A percentile compares a stretch with the other conserved stretches of the same genome.
Evolutionary conservation across 2,329 filamentous ascomycete genomes (phyloP).

Genomic region (Penicillium fuscoglaucum): DNA sequence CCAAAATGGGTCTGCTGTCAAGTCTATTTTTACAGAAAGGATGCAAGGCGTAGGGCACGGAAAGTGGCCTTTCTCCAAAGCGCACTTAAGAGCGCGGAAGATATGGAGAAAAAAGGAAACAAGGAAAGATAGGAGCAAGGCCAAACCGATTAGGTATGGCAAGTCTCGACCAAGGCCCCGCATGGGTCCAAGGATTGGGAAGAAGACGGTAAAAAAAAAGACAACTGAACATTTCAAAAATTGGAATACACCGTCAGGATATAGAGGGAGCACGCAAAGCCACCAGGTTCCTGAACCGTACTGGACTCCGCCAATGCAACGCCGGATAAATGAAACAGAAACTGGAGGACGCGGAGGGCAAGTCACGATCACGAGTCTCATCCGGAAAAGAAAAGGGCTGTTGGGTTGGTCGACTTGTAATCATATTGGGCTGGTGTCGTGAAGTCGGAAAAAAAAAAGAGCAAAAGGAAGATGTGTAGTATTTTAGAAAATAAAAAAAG

Average conservation of each 20-base stretch:
- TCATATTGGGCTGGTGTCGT: slow-evolving; percentile 21
- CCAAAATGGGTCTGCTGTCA: slow-evolving; percentile 27
- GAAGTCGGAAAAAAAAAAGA: slow-evolving; percentile 10
- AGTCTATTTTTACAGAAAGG: slow-evolving; percentile 42
- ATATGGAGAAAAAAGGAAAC: slow-evolving; percentile 9
- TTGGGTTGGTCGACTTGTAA: slow-evolving; percentile 15
- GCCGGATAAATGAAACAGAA: slow-evolving; percentile 38
- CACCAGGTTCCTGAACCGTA: slow-evolving; percentile 36
- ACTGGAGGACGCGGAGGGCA: slow-evolving; percentile 27
- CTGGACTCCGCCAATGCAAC: slow-evolving; percentile 40
- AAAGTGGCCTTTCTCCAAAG: slow-evolving; percentile 12
- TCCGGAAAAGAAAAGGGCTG: slow-evolving; percentile 20
- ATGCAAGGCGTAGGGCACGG: slow-evolving; percentile 26
- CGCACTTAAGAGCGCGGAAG: slow-evolving; percentile 10
- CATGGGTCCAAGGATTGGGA: not conserved
- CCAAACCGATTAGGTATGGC: slow-evolving; percentile 4
- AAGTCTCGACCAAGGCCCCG: not conserved
- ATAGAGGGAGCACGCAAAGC: slow-evolving; percentile 32
- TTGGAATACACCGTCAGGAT: slow-evolving; percentile 21
- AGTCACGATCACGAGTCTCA: slow-evolving; percentile 26
- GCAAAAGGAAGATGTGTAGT: slow-evolving; percentile 15
- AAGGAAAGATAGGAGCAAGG: slow-evolving; percentile 14
- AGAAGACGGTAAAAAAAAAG: slow-evolving; percentile 14
- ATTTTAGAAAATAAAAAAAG: slow-evolving; percentile 20
- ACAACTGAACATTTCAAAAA: slow-evolving; percentile 12